These are phyloP conservation scores for Leptographium galeiforme DNA, from an alignment of 2,329 filamentous ascomycete genomes.

Conservation along the genomic window DNA sequence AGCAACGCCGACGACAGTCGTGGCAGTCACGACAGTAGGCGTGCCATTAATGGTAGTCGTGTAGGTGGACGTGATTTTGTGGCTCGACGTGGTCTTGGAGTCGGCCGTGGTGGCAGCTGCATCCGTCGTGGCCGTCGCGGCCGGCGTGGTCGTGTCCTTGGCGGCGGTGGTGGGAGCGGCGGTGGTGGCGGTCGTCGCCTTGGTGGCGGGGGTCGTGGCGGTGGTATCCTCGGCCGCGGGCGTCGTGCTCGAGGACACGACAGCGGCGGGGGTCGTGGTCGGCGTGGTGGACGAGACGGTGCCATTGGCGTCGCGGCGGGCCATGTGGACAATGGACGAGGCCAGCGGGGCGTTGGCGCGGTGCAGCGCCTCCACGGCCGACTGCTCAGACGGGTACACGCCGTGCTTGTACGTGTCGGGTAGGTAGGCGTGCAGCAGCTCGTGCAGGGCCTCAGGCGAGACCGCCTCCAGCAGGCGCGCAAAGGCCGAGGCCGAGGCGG, in stretches of 20 bases:
- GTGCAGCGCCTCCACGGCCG: constrained; percentile 50
- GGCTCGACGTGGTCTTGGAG: not conserved
- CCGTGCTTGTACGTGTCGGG: constrained; percentile 54
- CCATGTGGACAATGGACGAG: constrained; percentile 49
- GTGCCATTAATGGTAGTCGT: constrained; percentile 35
- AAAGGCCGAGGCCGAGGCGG: constrained; percentile 6
- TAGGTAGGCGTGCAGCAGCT: constrained; percentile 50
- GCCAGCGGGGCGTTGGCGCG: constrained; percentile 47
- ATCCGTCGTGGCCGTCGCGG: not conserved
- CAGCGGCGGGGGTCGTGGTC: constrained; percentile 12
- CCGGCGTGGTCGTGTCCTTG: not conserved
- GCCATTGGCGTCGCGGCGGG: constrained; percentile 37
- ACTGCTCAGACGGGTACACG: constrained; percentile 50
- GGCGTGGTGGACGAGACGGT: constrained; percentile 9
- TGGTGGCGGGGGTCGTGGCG: constrained; percentile 7
- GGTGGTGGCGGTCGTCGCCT: constrained; percentile 5
- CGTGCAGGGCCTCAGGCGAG: constrained; percentile 36
- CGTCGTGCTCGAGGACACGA: not conserved
- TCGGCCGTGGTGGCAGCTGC: not conserved
- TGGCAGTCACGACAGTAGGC: constrained; percentile 32
- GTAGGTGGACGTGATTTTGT: constrained; percentile 17
- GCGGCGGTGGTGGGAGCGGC: constrained; percentile 3
- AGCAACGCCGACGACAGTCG: constrained; percentile 32
- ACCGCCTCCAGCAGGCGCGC: constrained; percentile 12
- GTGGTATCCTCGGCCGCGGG: not conserved